Evolutionary conservation across 2,329 filamentous ascomycete genomes (phyloP).

Genomic region (Berkeleyomyces rouxiae): DNA sequence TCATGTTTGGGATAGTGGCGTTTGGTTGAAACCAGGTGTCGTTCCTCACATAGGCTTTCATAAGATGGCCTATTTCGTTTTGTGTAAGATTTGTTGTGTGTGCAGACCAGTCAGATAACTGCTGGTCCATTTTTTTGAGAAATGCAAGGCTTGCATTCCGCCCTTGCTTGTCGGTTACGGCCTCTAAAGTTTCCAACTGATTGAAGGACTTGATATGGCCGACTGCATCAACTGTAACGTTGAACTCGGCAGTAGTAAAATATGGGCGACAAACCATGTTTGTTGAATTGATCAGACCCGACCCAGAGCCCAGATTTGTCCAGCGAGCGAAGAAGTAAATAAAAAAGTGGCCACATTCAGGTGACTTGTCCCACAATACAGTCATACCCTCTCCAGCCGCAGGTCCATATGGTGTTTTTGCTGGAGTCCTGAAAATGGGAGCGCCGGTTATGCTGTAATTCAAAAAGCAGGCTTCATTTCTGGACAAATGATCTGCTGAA

Average conservation of each 20-base stretch:
- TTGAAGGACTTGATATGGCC: conserved; percentile 18
- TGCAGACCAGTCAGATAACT: not conserved
- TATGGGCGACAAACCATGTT: conserved; percentile 17
- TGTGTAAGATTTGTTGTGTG: not conserved
- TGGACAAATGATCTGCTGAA: not conserved
- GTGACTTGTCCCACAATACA: not conserved
- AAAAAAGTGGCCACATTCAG: not conserved
- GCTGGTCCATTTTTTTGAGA: not conserved
- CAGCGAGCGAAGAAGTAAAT: not conserved
- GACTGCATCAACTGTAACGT: conserved; percentile 18
- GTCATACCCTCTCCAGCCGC: not conserved
- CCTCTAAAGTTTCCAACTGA: not conserved
- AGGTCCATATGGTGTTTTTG: not conserved
- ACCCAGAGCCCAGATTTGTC: not conserved
- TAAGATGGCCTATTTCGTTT: conserved; percentile 3
- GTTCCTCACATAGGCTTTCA: not conserved
- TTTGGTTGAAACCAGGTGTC: not conserved
- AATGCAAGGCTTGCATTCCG: not conserved
- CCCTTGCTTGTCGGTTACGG: not conserved
- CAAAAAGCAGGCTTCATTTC: not conserved
- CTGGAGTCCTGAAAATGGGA: not conserved
- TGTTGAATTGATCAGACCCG: not conserved
- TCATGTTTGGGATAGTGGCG: not conserved
- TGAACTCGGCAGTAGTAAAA: conserved; percentile 22
- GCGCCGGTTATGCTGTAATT: not conserved